These are phyloP conservation scores for Carpinus fangiana DNA, from an alignment of 306 rosid species.

Conservation along the genomic window DNA sequence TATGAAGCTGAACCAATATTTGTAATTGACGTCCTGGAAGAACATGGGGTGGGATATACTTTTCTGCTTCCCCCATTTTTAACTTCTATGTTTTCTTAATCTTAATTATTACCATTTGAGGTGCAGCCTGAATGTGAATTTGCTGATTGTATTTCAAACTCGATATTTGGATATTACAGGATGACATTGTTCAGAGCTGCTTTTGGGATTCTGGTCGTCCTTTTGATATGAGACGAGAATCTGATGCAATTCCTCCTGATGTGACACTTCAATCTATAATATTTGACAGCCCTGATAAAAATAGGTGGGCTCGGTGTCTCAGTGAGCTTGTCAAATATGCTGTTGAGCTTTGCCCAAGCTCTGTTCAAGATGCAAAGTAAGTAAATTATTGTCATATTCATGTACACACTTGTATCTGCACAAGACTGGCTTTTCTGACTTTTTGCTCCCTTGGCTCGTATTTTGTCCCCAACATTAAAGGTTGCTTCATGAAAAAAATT, in stretches of 20 bases:
- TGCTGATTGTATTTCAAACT: slow-evolving; percentile 18
- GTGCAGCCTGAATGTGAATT: slow-evolving; percentile 17
- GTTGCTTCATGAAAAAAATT: not conserved
- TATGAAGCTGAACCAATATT: slow-evolving; percentile 94
- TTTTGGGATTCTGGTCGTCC: slow-evolving; percentile 97
- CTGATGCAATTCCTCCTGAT: slow-evolving; percentile 92
- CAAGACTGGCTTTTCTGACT: not conserved
- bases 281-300: slow-evolving; percentile 97
- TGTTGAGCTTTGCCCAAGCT: slow-evolving; percentile 91
- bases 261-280: slow-evolving; percentile 92
- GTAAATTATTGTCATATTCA: slow-evolving; percentile 27
- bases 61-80: slow-evolving; percentile 16
- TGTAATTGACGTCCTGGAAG: slow-evolving; percentile 94
- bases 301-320: slow-evolving; percentile 98
- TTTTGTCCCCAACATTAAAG: not conserved
- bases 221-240: slow-evolving; percentile 90
- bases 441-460: not conserved
- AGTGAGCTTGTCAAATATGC: slow-evolving; percentile 95
- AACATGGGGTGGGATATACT: slow-evolving; percentile 81
- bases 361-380: slow-evolving; percentile 93
- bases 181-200: slow-evolving; percentile 95
- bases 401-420: slow-evolving; percentile 1
- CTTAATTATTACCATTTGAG: slow-evolving; percentile 15
- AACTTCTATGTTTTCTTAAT: not conserved
- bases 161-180: slow-evolving; percentile 55